Conservation (phyloP, 768 basidiomycete genomes). For the Mycena filopes region DNA sequence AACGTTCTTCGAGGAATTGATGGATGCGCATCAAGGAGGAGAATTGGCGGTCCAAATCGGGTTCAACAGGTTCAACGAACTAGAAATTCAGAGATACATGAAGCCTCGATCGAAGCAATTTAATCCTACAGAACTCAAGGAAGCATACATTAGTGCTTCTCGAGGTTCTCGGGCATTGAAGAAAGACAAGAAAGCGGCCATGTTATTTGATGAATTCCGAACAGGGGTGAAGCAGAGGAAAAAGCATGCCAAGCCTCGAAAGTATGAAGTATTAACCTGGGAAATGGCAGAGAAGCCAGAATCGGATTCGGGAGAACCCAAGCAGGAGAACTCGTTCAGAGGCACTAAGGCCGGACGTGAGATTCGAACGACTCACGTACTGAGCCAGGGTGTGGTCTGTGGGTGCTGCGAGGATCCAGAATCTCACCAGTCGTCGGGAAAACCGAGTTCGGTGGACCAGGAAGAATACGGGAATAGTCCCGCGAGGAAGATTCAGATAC, state of each 20-base stretch:
- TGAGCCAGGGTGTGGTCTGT: too few relatives aligned
- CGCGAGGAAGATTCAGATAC: not conserved
- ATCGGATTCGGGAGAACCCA: not conserved
- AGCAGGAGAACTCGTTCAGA: too few relatives aligned
- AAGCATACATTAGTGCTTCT: too few relatives aligned
- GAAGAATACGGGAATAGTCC: too few relatives aligned
- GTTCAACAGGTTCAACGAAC: not conserved
- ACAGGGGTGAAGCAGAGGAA: not conserved
- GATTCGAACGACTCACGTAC: too few relatives aligned
- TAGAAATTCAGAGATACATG: constrained; percentile 8
- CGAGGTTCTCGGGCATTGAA: not conserved
- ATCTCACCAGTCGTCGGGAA: not conserved
- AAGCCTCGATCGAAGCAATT: not conserved
- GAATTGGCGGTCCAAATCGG: constrained; percentile 13
- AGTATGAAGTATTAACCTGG: not conserved
- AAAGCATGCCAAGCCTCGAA: too few relatives aligned
- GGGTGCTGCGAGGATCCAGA: too few relatives aligned
- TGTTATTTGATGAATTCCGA: constrained; percentile 1
- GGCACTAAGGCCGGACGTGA: too few relatives aligned
- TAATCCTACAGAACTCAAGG: not conserved
- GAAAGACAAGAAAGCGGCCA: not conserved
- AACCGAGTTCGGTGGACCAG: too few relatives aligned
- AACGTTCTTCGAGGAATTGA: constrained; percentile 22
- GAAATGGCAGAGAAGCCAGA: not conserved
- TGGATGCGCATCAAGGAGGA: not conserved